Evolutionary conservation across 176 grass and related monocot species (phyloP).

Genomic region (Phoenix roebelenii): DNA sequence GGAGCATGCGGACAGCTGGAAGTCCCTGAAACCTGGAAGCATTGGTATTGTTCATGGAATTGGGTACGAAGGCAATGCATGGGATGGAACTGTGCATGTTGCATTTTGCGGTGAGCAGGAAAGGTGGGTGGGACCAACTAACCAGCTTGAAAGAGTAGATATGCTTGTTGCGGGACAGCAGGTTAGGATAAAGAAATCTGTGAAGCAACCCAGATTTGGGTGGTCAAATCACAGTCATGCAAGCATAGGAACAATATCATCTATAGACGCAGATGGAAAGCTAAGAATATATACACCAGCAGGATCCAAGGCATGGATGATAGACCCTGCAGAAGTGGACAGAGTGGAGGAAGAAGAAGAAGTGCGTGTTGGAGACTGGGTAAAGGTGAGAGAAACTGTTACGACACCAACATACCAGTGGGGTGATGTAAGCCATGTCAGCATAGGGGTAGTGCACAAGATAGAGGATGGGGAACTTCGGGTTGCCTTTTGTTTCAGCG

Average conservation of each 20-base stretch:
- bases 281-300: slow-evolving; percentile 95
- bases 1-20: slow-evolving; percentile 51
- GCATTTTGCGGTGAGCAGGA: slow-evolving; percentile 95
- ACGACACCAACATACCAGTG: slow-evolving; percentile 81
- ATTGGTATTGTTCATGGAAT: slow-evolving; percentile 89
- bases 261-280: slow-evolving; percentile 91
- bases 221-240: slow-evolving; percentile 91
- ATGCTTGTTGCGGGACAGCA: slow-evolving; percentile 75
- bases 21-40: slow-evolving; percentile 76
- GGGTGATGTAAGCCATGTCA: slow-evolving; percentile 80
- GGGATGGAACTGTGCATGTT: slow-evolving; percentile 85
- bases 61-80: slow-evolving; percentile 69
- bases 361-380: slow-evolving; percentile 75
- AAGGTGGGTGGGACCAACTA: slow-evolving; percentile 72
- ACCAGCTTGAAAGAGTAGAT: slow-evolving; percentile 47
- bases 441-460: slow-evolving; percentile 82
- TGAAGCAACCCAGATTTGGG: slow-evolving; percentile 89
- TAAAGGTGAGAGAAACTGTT: slow-evolving; percentile 76
- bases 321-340: slow-evolving; percentile 89
- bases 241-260: slow-evolving; percentile 87
- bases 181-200: slow-evolving; percentile 58
- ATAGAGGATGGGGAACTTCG: slow-evolving; percentile 79
- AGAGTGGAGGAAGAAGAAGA: slow-evolving; percentile 85
- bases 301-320: slow-evolving; percentile 91
- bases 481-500: slow-evolving; percentile 95